phyloP scores from a whole-genome alignment of 345 rosid genomes.

The Eucalyptus camaldulensis region DNA sequence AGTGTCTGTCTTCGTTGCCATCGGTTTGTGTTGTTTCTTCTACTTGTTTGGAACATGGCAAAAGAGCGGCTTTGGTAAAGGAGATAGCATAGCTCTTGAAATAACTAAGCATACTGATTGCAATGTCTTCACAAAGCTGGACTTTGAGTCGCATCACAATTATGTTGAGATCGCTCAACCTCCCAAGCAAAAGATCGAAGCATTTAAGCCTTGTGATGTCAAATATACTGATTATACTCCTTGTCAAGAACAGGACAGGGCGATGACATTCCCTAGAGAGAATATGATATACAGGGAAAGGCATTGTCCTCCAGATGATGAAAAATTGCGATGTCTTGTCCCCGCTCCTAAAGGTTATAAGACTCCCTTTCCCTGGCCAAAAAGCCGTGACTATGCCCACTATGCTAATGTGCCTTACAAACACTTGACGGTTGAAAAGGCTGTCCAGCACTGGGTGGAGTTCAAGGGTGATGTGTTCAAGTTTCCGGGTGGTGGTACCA shows the following conservation, averaged over 20 bases:
- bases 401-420: conserved; percentile 93
- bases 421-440: conserved; percentile 81
- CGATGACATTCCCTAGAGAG: conserved; percentile 90
- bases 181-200: conserved; percentile 35
- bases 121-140: conserved; percentile 40
- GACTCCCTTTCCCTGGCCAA: conserved; percentile 96
- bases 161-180: conserved; percentile 36
- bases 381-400: conserved; percentile 81
- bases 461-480: conserved; percentile 82
- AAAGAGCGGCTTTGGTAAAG: conserved; percentile 88
- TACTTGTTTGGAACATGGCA: conserved; percentile 96
- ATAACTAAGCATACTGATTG: conserved; percentile 63
- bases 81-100: conserved; percentile 61
- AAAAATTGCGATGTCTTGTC: conserved; percentile 71
- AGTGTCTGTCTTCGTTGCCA: conserved; percentile 53
- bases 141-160: conserved; percentile 76
- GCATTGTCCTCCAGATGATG: conserved; percentile 81
- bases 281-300: conserved; percentile 92
- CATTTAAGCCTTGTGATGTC: conserved; percentile 67
- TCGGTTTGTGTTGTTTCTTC: conserved; percentile 81
- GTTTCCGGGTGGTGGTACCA: conserved; percentile 98
- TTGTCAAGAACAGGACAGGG: conserved; percentile 89
- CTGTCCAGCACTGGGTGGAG: conserved; percentile 90
- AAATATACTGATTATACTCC: conserved; percentile 84
- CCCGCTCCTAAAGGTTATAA: conserved; percentile 92